Evolutionary conservation across 352 stramenopile species (phyloP).

Genomic region (Pythium monospermum): DNA sequence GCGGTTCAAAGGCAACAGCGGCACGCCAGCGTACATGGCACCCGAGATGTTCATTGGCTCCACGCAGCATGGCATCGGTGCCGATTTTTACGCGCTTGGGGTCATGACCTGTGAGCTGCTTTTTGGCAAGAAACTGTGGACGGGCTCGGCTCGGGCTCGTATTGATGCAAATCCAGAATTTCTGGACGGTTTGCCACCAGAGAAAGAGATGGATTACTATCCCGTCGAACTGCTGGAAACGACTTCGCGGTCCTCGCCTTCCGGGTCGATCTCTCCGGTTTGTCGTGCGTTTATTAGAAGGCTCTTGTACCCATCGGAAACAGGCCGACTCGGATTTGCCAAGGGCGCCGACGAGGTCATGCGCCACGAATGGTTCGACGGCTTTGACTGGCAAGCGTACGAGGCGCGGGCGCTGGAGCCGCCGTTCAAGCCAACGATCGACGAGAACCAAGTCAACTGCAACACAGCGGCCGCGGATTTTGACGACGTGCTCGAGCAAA

Average conservation of each 20-base stretch:
- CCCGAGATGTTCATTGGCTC: conserved; percentile 56
- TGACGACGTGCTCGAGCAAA: conserved; percentile 55
- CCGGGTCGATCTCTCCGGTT: conserved; percentile 22
- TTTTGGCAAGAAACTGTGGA: conserved; percentile 42
- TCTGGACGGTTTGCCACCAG: conserved; percentile 24
- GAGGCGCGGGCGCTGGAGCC: conserved; percentile 24
- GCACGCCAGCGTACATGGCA: conserved; percentile 66
- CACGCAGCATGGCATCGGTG: conserved; percentile 45
- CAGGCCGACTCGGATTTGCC: conserved; percentile 32
- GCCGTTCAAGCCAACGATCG: conserved; percentile 46
- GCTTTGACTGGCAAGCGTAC: conserved; percentile 56
- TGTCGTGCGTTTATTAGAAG: conserved; percentile 44
- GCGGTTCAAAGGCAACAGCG: conserved; percentile 47
- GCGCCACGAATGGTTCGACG: conserved; percentile 45
- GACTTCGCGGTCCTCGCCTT: conserved; percentile 15
- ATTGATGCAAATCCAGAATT: conserved; percentile 30
- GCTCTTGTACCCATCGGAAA: conserved; percentile 45
- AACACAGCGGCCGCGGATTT: conserved; percentile 58
- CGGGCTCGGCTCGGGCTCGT: conserved; percentile 22
- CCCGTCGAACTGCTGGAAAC: conserved; percentile 38
- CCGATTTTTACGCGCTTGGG: conserved; percentile 64
- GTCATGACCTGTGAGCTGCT: conserved; percentile 54
- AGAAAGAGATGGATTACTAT: conserved; percentile 39
- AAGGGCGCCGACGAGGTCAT: conserved; percentile 37
- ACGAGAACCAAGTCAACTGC: conserved; percentile 59